Percentiles rank a stretch among this genome's conserved stretches.
These are phyloP conservation scores for Trichosporon faecale DNA, from an alignment of 1,284 basidiomycete species.

Conservation along the genomic window DNA sequence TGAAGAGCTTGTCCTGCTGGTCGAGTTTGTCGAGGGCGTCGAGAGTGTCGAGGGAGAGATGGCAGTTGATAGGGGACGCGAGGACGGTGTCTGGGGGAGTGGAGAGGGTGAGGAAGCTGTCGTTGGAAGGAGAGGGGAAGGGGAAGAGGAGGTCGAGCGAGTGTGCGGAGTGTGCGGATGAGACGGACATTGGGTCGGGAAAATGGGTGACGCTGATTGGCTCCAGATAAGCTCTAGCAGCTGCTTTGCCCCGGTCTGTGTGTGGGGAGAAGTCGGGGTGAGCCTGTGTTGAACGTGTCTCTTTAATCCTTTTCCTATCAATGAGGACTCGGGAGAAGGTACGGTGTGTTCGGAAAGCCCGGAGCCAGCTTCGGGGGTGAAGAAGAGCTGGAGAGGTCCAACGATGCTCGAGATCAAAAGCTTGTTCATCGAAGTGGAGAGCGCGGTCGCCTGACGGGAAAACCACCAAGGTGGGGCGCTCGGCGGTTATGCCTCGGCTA, in stretches of 20 bases:
- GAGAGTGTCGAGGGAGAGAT: not conserved
- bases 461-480: not conserved
- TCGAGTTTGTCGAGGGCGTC: not conserved
- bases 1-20: conserved; percentile 1
- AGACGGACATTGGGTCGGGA: not conserved
- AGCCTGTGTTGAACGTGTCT: no score
- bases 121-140: not conserved
- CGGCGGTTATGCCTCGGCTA: not conserved
- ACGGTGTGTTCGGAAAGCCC: not conserved
- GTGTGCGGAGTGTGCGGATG: not conserved
- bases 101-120: not conserved
- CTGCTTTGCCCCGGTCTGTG: not conserved
- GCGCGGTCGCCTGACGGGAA: not conserved
- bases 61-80: conserved; percentile 5
- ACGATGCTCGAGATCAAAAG: not conserved
- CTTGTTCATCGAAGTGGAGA: not conserved
- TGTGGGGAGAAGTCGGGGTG: not conserved
- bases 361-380: not conserved
- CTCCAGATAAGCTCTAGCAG: not conserved
- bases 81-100: not conserved
- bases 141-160: conserved; percentile 1
- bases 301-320: not conserved
- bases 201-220: not conserved
- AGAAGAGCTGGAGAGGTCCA: not conserved
- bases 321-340: not conserved